Base-by-base conservation (phyloP, 1,139 yeast species). In the Hansenula lynferdii region DNA sequence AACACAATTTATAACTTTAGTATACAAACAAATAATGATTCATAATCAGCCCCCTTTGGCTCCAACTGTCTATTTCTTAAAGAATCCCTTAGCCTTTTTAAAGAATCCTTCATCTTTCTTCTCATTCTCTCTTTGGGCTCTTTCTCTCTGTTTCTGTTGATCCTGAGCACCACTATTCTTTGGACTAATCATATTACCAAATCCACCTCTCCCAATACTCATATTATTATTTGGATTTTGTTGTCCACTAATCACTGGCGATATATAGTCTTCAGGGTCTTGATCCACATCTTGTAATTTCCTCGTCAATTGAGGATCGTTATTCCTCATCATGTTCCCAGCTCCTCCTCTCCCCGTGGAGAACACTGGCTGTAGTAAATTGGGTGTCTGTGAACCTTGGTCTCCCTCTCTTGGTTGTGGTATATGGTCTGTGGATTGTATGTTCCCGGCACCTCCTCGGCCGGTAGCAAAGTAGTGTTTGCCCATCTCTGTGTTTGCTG, bases 271-370 rank as follows among this genome's bases (percentile, higher is more conserved):
- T 15, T 54, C 61, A 7, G 50, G 47, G 18, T 48, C 52, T 12
- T 53, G 50, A 38, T 80, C 89, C 4, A 82, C 89, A 50, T 82
- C 92, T 58, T 84, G 92, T 14, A 84, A 70, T 49, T 69, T 72
- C 43, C 92, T 67, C 5, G 87, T 72, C 37, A 77, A 55, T 39
- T 71, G 70, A 1, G 85, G 78, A 55, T 82, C 80, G 33, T 69
- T 70, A 58, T 83, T 83, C 46, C 62, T 70, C 39, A 80, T 65
- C 86, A 84, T 84, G 55, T 84, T 84, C 6, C 94, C 94, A 36
- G 77, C 80, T 2, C 94, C 94, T 9, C 94, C 94, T 50, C 94
- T 70, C 23, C 94, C 94, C 3, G 92, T 84, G 21, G 86, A 72
- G 50, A 78, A 76, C 27, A 74, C 72, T 21, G 75, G 72, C 28